Evolutionary conservation across 768 basidiomycete genomes (phyloP).

Genomic region (Suillus subaureus): DNA sequence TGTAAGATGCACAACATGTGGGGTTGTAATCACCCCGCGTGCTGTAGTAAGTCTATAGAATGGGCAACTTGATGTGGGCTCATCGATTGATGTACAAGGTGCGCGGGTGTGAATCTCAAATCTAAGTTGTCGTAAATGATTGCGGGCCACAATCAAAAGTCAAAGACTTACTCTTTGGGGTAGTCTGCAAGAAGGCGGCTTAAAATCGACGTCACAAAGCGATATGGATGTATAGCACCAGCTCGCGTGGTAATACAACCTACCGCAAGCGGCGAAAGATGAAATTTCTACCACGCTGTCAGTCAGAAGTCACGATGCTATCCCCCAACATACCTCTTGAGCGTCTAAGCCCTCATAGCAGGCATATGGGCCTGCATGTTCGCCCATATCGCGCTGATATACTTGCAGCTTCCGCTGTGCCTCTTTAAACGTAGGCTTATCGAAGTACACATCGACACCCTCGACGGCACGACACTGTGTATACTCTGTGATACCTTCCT

Average conservation of each 20-base stretch:
- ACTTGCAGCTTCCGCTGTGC: conserved; percentile 45
- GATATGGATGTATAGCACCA: conserved; percentile 72
- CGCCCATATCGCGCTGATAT: conserved; percentile 55
- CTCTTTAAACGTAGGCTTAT: conserved; percentile 32
- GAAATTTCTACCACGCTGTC: conserved; percentile 44
- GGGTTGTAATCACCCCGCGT: conserved; percentile 41
- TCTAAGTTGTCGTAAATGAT: conserved; percentile 16
- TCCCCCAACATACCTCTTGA: conserved; percentile 31
- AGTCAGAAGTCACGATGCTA: background rate
- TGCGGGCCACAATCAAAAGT: conserved; percentile 14
- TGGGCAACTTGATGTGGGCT: conserved; percentile 21
- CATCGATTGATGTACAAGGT: conserved; percentile 40
- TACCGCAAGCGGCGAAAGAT: conserved; percentile 44
- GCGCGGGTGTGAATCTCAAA: conserved; percentile 49
- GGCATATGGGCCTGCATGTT: conserved; percentile 38
- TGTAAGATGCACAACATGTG: conserved; percentile 54
- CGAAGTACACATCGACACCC: conserved; percentile 38
- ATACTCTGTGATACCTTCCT: conserved; percentile 26
- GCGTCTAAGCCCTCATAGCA: conserved; percentile 36
- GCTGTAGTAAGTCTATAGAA: conserved; percentile 45
- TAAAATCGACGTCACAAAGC: conserved; percentile 63
- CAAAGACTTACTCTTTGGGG: conserved; percentile 35
- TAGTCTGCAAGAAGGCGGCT: conserved; percentile 53
- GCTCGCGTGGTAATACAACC: conserved; percentile 58
- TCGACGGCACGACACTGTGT: conserved; percentile 34